These are phyloP conservation scores for Quercus bicolor DNA, from an alignment of 306 rosid genomes.

Conservation along the genomic window DNA sequence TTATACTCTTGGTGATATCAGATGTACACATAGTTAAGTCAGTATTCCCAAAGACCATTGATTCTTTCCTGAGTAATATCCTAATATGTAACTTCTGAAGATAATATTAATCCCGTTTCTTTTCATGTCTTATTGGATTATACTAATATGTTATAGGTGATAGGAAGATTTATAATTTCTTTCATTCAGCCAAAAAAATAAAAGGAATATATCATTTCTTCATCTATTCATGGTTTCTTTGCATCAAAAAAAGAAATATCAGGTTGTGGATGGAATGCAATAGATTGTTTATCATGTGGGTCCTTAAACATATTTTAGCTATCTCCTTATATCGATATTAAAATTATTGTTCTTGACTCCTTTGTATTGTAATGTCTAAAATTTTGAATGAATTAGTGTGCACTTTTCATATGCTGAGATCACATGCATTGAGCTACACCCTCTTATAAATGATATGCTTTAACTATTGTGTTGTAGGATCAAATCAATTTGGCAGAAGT, in stretches of 20 bases:
- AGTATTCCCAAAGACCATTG: not conserved
- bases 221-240: not conserved
- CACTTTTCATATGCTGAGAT: conserved; percentile 22
- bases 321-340: not conserved
- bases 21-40: not conserved
- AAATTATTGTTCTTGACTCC: not conserved
- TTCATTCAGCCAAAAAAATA: too few relatives aligned
- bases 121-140: not conserved
- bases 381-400: not conserved
- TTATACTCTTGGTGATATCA: not conserved
- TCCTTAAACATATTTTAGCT: not conserved
- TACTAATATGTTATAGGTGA: not conserved
- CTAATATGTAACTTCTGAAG: not conserved
- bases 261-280: not conserved
- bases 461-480: conserved; percentile 55
- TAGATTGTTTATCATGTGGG: not conserved
- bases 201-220: not conserved
- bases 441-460: conserved; percentile 18
- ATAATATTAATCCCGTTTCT: not conserved
- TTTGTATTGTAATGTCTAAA: not conserved
- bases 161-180: too few relatives aligned
- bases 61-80: not conserved
- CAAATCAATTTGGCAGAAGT: conserved; percentile 84
- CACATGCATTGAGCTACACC: conserved; percentile 3
- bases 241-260: not conserved